Evolutionary conservation across 805 yeast genomes (phyloP).

Genomic region (Pichia rugopelliculosa): DNA sequence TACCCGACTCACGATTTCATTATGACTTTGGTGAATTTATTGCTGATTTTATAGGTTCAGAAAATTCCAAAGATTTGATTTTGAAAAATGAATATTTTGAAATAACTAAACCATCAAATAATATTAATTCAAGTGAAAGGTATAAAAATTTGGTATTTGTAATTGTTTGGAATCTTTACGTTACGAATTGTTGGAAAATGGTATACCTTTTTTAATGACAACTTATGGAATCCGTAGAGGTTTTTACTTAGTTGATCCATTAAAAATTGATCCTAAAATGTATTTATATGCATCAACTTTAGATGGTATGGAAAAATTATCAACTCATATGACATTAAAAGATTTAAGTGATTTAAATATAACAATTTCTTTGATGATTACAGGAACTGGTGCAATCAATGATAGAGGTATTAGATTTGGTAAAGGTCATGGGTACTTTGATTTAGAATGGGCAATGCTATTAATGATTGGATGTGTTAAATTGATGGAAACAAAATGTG

Average conservation of each 20-base stretch:
- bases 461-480: conserved; percentile 21
- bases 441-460: conserved; percentile 28
- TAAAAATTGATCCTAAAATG: conserved; percentile 14
- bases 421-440: conserved; percentile 28
- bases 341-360: conserved; percentile 14
- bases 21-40: conserved; percentile 27
- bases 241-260: conserved; percentile 22
- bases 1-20: conserved; percentile 26
- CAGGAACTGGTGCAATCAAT: conserved; percentile 29
- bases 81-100: conserved; percentile 3
- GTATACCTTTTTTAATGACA: conserved; percentile 24
- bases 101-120: not conserved
- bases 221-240: conserved; percentile 27
- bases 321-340: conserved; percentile 14
- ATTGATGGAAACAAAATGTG: conserved; percentile 16
- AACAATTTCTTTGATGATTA: conserved; percentile 22
- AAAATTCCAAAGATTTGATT: conserved; percentile 17
- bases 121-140: not conserved
- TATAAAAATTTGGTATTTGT: conserved; percentile 18
- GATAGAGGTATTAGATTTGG: conserved; percentile 26
- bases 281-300: conserved; percentile 24
- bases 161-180: conserved; percentile 26
- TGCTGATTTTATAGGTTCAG: conserved; percentile 27
- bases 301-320: conserved; percentile 27
- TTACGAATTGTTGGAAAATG: conserved; percentile 19